Base-by-base conservation (phyloP, 2,329 filamentous ascomycete species). In the Graphilbum fragrans region DNA sequence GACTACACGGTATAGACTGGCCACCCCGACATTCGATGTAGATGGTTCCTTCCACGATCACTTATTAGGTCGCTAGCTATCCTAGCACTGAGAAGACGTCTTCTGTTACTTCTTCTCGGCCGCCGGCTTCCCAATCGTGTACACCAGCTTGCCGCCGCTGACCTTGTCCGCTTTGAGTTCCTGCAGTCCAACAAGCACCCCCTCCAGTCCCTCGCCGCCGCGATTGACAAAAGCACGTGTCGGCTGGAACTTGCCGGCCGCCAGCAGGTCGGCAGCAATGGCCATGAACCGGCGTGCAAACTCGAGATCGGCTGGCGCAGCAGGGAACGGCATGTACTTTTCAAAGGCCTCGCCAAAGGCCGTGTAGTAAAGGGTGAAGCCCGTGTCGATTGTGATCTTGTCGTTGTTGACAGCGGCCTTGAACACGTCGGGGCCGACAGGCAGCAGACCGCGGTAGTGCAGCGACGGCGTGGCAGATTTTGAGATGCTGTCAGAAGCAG, bases 91-190 rank as follows among this genome's bases (percentile, higher is more conserved):
- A n/a, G n/a, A n/a, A n/a, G n/a, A 6, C 22, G 12, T 29, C 16
- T n/a, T 33, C 22, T 17, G 2, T 22, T n/a, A n/a, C 23, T 27
- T 12, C 12, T 27, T 27, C 23, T 7, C 23, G 23, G 23, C 23
- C 23, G 23, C 23, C n/a, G n/a, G n/a, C n/a, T n/a, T n/a, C 12
- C 35, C 36, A 11, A 49, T 27, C 14, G 48, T 50, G 47, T 61
- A 64, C 12, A 64, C 62, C 49, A 66, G 47, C 52, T 66, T 66
- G 43, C 50, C 53, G 9, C 54, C 61, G 46, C 58, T 61, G 18
- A 65, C 55, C 53, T 52, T 55, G 14, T 51, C 52, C 20, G 47
- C 45, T 47, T 45, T 55, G 46, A 59, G 37, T 25, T 57, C 53
- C 40, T 53, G 23, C 45, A 59, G n/a, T 2, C 58, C 58, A 14